Base-by-base conservation (phyloP, 2,329 filamentous ascomycete species). In the Pyrenochaeta sp. region DNA sequence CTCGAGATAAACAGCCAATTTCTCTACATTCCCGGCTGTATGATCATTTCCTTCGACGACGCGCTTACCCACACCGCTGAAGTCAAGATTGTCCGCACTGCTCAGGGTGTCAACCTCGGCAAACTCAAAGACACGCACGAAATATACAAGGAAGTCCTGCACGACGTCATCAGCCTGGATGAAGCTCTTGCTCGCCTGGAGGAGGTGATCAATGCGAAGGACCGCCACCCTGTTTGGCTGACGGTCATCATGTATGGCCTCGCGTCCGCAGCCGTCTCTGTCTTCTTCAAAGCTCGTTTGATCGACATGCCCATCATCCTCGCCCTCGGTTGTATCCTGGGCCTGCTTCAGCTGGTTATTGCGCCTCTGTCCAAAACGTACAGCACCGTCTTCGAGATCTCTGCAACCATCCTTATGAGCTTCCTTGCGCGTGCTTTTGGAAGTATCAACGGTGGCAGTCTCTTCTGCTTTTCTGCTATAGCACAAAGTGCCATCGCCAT, bases 1-100 rank as follows among this genome's bases (percentile, higher is more conserved):
- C 85, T 97, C 24, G 91, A 93, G 75, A 92, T 96, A 22, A 90
- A 96, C 66, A 90, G 90, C 27, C 92, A 96, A 69, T 97, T 94
- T 66, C 82, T 97, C 15, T 97, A 97, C 72, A 86, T 97, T 6
- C 93, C 93, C 0, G 91, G 91, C 0, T 95, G 91, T 71, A 97
- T 97, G 93, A 90, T 97, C 58, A 91, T 96, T 72, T 94, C 91
- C 4, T 96, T 97, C 71, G 92, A 87, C 70, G 91, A 93, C 73
- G 72, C 78, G 7, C 73, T 83, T 2, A 91, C 89, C 0, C 90
- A 92, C 68, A 92, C 90, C 0, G 89, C 90, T n/a, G 90, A 92
- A 72, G 90, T 92, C 62, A 91, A 91, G 78, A 84, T 93, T 43
- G 87, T 92, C 13, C 86, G 88, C n/a, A 84, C 86, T 0, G 77